A percentile compares a stretch with the other conserved stretches of the same genome.
Conservation (phyloP, 208 protist species). For the Leishmania major region DNA sequence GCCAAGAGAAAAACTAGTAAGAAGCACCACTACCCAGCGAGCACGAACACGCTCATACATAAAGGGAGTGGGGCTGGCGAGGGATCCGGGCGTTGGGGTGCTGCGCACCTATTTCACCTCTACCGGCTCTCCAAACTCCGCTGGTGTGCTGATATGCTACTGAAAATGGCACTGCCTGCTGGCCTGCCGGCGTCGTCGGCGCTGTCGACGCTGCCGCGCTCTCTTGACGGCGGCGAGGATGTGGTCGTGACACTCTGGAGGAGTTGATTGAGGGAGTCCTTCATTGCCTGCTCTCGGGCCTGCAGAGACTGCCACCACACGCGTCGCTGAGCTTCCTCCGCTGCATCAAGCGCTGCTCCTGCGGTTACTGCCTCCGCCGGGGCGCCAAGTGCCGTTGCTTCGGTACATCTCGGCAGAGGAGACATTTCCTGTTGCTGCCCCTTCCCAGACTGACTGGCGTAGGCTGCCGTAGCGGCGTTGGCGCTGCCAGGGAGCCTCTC, state of each 20-base stretch:
- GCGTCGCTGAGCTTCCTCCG: conserved; percentile 4
- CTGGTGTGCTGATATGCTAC: conserved; percentile 21
- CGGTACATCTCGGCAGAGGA: background rate
- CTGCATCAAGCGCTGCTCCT: background rate
- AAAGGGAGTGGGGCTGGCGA: background rate
- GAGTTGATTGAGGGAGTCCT: conserved; percentile 28
- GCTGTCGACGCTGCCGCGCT: background rate
- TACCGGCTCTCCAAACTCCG: conserved; percentile 3
- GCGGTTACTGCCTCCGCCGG: background rate
- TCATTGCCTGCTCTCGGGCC: conserved; percentile 21
- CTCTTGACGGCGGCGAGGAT: conserved; percentile 4
- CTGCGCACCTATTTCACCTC: background rate
- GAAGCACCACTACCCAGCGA: background rate
- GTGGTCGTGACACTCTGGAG: conserved; percentile 2
- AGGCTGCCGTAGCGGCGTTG: background rate
- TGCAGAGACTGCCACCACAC: conserved; percentile 21
- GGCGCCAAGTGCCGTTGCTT: background rate
- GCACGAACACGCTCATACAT: background rate
- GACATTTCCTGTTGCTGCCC: background rate
- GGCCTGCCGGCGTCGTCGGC: background rate
- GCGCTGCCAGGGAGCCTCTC: background rate
- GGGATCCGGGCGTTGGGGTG: background rate
- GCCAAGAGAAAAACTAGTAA: background rate
- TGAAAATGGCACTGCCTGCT: conserved; percentile 12
- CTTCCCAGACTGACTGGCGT: background rate